A percentile compares a stretch with the other conserved stretches of the same genome.
Conservation (phyloP, 345 rosid genomes). For the Bretschneidera sinensis region DNA sequence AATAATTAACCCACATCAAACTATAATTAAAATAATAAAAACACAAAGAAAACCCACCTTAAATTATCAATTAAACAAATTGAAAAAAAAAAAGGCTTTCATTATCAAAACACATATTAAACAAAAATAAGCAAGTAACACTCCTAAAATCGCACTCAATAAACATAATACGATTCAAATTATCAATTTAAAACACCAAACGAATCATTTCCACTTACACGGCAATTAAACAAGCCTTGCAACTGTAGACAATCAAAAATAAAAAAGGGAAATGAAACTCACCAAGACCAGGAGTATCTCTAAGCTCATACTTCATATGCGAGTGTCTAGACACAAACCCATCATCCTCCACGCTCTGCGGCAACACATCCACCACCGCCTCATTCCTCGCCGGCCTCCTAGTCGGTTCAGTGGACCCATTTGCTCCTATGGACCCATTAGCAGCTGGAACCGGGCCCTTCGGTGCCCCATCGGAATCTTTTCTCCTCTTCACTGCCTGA, state of each 20-base stretch:
- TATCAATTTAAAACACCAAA: not conserved
- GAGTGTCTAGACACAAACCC: conserved; percentile 53
- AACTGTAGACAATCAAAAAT: not conserved
- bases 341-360: conserved; percentile 56
- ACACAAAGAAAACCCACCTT: not conserved
- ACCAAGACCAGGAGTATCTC: conserved; percentile 97
- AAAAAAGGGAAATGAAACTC: conserved; percentile 11
- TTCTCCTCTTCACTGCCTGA: conserved; percentile 68
- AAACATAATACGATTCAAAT: not conserved
- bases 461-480: conserved; percentile 64
- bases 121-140: not conserved
- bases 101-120: conserved; percentile 2
- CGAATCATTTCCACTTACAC: not conserved
- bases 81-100: not conserved
- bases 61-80: not conserved
- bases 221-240: not conserved
- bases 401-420: conserved; percentile 30
- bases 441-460: conserved; percentile 40
- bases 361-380: conserved; percentile 57
- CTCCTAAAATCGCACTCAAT: not conserved
- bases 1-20: not conserved
- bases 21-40: not conserved
- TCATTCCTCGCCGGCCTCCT: conserved; percentile 61
- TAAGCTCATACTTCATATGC: conserved; percentile 83
- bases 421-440: conserved; percentile 39